Evolutionary conservation across 2,329 filamentous ascomycete genomes (phyloP).

Genomic region (Sclerotinia subarctica): DNA sequence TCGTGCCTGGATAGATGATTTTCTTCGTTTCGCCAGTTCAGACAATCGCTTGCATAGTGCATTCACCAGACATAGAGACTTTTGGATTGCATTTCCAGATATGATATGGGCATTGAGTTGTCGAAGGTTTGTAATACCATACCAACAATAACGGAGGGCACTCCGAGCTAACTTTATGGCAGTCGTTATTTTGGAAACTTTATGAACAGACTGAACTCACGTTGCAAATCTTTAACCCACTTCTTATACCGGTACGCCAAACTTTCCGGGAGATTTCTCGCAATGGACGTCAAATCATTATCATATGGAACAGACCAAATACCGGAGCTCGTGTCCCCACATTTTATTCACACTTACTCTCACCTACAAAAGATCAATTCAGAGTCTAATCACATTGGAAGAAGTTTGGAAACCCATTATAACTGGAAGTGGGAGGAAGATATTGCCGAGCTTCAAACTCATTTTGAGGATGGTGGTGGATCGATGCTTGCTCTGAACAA

Average conservation of each 20-base stretch:
- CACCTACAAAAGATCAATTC: constrained; percentile 40
- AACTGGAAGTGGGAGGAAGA: constrained; percentile 40
- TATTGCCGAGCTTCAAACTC: constrained; percentile 27
- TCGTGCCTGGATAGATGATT: constrained; percentile 50
- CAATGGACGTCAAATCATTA: constrained; percentile 47
- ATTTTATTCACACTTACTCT: constrained; percentile 48
- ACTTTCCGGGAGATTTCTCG: constrained; percentile 51
- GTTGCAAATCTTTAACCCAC: constrained; percentile 32
- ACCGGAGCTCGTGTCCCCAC: constrained; percentile 44
- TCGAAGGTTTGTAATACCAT: constrained; percentile 43
- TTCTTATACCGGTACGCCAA: constrained; percentile 42
- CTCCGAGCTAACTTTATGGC: constrained; percentile 24
- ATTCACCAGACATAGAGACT: constrained; percentile 45
- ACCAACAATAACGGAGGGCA: neutral
- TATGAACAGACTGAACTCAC: constrained; percentile 28
- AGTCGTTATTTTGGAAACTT: constrained; percentile 38
- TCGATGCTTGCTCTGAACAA: constrained; percentile 45
- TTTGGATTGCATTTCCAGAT: constrained; percentile 54
- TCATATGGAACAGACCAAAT: constrained; percentile 34
- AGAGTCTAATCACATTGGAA: constrained; percentile 37
- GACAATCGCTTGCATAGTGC: constrained; percentile 43
- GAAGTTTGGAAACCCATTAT: constrained; percentile 42
- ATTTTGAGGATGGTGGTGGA: constrained; percentile 41
- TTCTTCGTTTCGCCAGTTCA: constrained; percentile 43
- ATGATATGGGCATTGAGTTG: constrained; percentile 44